Conservation (phyloP, 139 green algal species). For the Coelastrella sp. region DNA sequence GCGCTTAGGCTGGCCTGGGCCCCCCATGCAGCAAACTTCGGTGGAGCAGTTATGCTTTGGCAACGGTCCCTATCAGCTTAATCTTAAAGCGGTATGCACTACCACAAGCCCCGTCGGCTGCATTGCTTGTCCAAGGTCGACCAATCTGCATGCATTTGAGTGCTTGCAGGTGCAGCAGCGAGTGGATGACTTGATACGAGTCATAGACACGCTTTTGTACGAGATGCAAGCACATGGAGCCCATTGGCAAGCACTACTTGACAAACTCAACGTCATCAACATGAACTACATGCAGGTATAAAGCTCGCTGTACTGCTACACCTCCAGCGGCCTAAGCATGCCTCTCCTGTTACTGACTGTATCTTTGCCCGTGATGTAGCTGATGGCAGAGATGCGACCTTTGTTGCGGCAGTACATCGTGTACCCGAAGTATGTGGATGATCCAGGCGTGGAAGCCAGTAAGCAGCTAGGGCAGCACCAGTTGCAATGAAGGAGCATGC, state of each 20-base stretch:
- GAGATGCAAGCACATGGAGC: not conserved
- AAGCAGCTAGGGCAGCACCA: conserved; percentile 4
- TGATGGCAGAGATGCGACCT: conserved; percentile 20
- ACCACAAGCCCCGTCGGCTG: too few relatives aligned
- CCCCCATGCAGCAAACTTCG: not conserved
- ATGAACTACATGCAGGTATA: conserved; percentile 25
- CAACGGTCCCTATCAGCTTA: not conserved
- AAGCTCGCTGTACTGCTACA: not conserved
- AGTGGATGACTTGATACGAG: conserved; percentile 16
- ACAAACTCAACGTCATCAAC: conserved; percentile 37
- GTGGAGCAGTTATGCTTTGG: conserved; percentile 30
- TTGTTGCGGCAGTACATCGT: conserved; percentile 30
- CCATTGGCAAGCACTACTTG: conserved; percentile 12
- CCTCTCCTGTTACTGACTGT: too few relatives aligned
- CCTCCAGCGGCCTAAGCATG: not conserved
- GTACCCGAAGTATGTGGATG: conserved; percentile 33
- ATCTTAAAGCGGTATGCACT: conserved; percentile 15
- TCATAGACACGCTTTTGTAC: not conserved
- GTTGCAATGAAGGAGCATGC: not conserved
- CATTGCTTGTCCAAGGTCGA: too few relatives aligned
- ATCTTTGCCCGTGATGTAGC: conserved; percentile 17
- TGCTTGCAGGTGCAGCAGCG: conserved; percentile 38
- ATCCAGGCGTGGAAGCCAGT: conserved; percentile 29
- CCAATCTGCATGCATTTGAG: too few relatives aligned
- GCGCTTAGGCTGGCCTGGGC: too few relatives aligned